A percentile compares a stretch with the other conserved stretches of the same genome.
Conservation (phyloP, 805 yeast species). For the Ogataea ganodermae region DNA sequence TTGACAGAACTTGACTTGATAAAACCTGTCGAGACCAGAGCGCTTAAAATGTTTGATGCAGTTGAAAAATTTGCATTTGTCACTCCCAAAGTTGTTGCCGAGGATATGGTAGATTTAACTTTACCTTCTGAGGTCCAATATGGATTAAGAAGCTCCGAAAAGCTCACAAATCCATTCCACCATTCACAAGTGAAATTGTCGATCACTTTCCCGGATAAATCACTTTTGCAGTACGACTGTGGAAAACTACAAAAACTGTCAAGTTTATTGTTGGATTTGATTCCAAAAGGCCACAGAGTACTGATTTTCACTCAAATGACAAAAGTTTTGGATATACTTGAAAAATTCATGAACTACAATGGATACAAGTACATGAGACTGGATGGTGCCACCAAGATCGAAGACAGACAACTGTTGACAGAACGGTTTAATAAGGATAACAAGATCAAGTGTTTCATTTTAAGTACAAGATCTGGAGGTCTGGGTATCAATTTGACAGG, state of each 20-base stretch:
- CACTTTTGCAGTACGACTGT: conserved; percentile 90
- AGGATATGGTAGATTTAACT: conserved; percentile 61
- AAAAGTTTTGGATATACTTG: conserved; percentile 88
- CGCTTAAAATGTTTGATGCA: conserved; percentile 43
- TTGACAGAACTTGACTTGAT: conserved; percentile 37
- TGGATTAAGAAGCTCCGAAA: conserved; percentile 31
- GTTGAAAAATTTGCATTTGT: conserved; percentile 81
- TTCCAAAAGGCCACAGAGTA: conserved; percentile 89
- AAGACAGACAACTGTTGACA: conserved; percentile 91
- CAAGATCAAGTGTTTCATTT: conserved; percentile 83
- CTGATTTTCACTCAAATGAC: conserved; percentile 98
- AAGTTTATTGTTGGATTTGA: conserved; percentile 67
- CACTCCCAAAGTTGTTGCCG: conserved; percentile 82
- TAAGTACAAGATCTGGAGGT: conserved; percentile 97
- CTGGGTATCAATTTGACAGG: conserved; percentile 96
- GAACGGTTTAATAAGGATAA: conserved; percentile 89
- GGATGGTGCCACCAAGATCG: conserved; percentile 97
- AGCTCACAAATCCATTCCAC: conserved; percentile 60
- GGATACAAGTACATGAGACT: conserved; percentile 93
- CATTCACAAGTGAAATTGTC: conserved; percentile 82
- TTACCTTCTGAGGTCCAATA: conserved; percentile 42
- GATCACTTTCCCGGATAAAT: conserved; percentile 95
- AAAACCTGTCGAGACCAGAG: conserved; percentile 44
- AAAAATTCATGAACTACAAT: conserved; percentile 89
- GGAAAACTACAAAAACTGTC: conserved; percentile 93